Percentiles rank a stretch among this genome's conserved stretches.
Evolutionary conservation across 2,329 filamentous ascomycete genomes (phyloP).

Genomic region (Rutstroemia sydowiana): DNA sequence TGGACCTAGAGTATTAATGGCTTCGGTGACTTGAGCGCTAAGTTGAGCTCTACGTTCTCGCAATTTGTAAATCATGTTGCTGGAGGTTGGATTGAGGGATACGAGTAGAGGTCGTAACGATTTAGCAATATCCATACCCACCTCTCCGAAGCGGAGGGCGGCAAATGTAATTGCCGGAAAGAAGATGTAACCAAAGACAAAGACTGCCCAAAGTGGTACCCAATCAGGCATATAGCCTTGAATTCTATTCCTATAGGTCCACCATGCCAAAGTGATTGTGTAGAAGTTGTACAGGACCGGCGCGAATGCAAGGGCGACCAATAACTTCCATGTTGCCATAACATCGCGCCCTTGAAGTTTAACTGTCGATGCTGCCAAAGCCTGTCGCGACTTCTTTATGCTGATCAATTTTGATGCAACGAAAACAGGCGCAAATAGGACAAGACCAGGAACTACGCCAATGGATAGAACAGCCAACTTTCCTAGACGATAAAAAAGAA

Average conservation of each 20-base stretch:
- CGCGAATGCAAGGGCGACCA: constrained; percentile 78
- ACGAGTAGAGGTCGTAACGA: constrained; percentile 82
- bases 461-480: constrained; percentile 71
- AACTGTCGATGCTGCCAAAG: constrained; percentile 76
- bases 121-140: constrained; percentile 98
- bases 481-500: constrained; percentile 70
- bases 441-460: constrained; percentile 74
- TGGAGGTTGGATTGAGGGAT: constrained; percentile 75
- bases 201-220: constrained; percentile 72
- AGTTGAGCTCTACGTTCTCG: constrained; percentile 65
- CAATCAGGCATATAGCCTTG: constrained; percentile 75
- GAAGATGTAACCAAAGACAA: constrained; percentile 66
- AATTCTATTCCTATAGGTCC: constrained; percentile 73
- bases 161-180: constrained; percentile 89
- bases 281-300: constrained; percentile 79
- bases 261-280: constrained; percentile 64
- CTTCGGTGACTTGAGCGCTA: constrained; percentile 73
- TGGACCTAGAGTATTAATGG: constrained; percentile 92
- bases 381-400: constrained; percentile 70
- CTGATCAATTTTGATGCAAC: constrained; percentile 69
- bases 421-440: constrained; percentile 85
- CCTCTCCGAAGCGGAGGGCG: constrained; percentile 87
- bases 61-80: constrained; percentile 75
- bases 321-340: constrained; percentile 81
- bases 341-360: constrained; percentile 84